Conservation (phyloP, 768 basidiomycete genomes). For the Neoboletus magnificus region DNA sequence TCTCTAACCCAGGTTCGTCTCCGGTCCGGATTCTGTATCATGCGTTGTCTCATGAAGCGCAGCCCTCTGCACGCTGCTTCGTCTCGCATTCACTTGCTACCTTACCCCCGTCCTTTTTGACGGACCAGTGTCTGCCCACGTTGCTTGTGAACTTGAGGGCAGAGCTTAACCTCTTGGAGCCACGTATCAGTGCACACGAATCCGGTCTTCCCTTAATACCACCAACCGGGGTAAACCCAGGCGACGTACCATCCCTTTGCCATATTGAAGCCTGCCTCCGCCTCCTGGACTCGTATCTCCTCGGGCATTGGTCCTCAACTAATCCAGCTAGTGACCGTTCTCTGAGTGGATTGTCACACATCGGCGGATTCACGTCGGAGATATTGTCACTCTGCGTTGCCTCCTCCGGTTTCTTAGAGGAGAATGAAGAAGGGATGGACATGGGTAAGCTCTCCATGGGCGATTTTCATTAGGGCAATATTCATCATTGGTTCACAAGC, state of each 20-base stretch:
- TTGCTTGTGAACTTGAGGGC: constrained; percentile 33
- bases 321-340: constrained; percentile 13
- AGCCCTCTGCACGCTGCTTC: constrained; percentile 58
- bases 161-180: constrained; percentile 40
- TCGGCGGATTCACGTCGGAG: constrained; percentile 39
- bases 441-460: constrained; percentile 13
- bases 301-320: constrained; percentile 49
- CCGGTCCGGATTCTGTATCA: neutral
- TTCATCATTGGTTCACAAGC: constrained; percentile 24
- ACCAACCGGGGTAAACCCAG: constrained; percentile 5
- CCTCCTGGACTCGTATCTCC: constrained; percentile 59
- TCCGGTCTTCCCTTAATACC: constrained; percentile 43
- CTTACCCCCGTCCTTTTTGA: constrained; percentile 46
- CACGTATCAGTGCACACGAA: constrained; percentile 38
- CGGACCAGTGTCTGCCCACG: constrained; percentile 25
- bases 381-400: constrained; percentile 52
- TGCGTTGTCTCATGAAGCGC: constrained; percentile 5
- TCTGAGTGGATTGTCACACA: constrained; percentile 5
- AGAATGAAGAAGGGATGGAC: constrained; percentile 12
- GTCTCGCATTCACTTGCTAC: constrained; percentile 47
- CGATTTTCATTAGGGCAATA: neutral
- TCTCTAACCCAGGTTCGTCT: constrained; percentile 18
- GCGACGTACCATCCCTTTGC: constrained; percentile 36
- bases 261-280: constrained; percentile 55
- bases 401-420: constrained; percentile 38